Base-by-base conservation (phyloP, 2,329 filamentous ascomycete species). In the Hirsutella minnesotensis region DNA sequence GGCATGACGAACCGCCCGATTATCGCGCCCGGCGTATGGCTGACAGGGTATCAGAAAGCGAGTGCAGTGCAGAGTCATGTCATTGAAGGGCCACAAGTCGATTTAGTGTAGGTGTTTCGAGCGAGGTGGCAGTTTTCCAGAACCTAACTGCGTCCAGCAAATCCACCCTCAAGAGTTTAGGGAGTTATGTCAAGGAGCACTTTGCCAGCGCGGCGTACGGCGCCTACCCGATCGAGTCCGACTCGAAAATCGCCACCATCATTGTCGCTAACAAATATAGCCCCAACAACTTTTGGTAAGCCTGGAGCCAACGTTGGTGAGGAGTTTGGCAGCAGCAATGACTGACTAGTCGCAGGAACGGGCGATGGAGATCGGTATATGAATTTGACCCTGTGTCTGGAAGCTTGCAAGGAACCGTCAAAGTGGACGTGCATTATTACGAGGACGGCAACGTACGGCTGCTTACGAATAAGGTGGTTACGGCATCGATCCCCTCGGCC, bases 401-500 rank as follows among this genome's bases (percentile, higher is more conserved):
- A 49, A 70, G 70, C 39, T 68, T 96, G 36, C 79, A 81, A 31
- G 92, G 92, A 54, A 79, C 73, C 46, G 81, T 96, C 64, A 87
- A 90, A 62, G 86, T 95, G 42, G 89, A 96, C 53, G 90, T 98
- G 41, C 92, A 98, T 72, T 98, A 98, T 73, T 98, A 98, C 69
- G 92, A 98, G 67, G 94, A 98, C 60, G 92, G 92, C 48, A 98
- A 98, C 59, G 92, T 98, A 45, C 83, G 92, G 3, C 75, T 98
- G 46, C 73, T 90, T 49, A 95, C 92, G n/a, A 82, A 77, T 56
- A 95, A 95, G 67, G 70, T 83, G 10, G 61, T 90, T 12, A 71
- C 71, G 1, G 61, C 75, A 3, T 76, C 75, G 9, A 62, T 85
- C n/a, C 63, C 78, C 1, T 79, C 75, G 1, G 72, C 70, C 33